Evolutionary conservation across 371 early-diverging fungal species (phyloP).

Genomic region (Actinomortierella ambigua): DNA sequence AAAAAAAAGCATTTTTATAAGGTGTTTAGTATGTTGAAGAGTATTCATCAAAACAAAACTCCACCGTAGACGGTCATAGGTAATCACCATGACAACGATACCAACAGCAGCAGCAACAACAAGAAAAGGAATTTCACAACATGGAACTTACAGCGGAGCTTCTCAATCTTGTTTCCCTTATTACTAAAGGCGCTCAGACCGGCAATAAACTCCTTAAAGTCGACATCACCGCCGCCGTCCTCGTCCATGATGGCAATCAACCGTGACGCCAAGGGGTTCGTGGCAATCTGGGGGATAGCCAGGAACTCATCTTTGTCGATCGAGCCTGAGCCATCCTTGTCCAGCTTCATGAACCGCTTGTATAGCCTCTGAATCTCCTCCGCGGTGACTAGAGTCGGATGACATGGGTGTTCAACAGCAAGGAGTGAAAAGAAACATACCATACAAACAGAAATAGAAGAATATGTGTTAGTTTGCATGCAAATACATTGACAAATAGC

Average conservation of each 20-base stretch:
- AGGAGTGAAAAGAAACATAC: too few relatives aligned
- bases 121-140: background rate
- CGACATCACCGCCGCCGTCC: constrained; percentile 97
- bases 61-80: too few relatives aligned
- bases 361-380: constrained; percentile 97
- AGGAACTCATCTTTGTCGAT: constrained; percentile 97
- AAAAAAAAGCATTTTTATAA: background rate
- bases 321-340: constrained; percentile 93
- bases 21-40: background rate
- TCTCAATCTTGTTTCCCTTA: constrained; percentile 91
- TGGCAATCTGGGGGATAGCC: constrained; percentile 92
- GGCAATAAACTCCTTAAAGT: constrained; percentile 96
- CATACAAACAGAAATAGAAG: too few relatives aligned
- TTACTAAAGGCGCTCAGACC: constrained; percentile 92
- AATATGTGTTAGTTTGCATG: too few relatives aligned
- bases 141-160: constrained; percentile 78
- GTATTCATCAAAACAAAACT: constrained; percentile 1
- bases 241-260: constrained; percentile 96
- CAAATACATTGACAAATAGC: too few relatives aligned
- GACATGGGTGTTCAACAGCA: background rate
- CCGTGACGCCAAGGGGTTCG: constrained; percentile 94
- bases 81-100: too few relatives aligned
- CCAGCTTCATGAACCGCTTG: constrained; percentile 95
- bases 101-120: background rate
- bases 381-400: constrained; percentile 68